Percentiles rank a stretch among this genome's conserved stretches.
Evolutionary conservation across 2,329 filamentous ascomycete genomes (phyloP).

Genomic region (Huntiella omanensis): DNA sequence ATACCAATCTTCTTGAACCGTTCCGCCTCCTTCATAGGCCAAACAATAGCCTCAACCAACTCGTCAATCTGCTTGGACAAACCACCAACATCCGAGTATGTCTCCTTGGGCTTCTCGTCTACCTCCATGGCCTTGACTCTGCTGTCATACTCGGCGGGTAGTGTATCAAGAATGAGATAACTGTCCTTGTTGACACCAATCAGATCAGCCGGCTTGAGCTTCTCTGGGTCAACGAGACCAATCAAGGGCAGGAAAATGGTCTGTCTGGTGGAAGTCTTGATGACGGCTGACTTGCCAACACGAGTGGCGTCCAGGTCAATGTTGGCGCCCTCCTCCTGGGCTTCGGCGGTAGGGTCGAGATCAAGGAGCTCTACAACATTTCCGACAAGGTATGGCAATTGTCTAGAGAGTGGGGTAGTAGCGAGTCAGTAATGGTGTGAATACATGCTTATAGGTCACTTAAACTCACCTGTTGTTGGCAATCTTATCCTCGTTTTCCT

Average conservation of each 20-base stretch:
- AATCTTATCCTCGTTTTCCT: constrained; percentile 97
- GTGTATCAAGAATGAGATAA: constrained; percentile 87
- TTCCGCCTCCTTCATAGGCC: constrained; percentile 99
- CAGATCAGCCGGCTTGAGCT: constrained; percentile 84
- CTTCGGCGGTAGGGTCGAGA: constrained; percentile 87
- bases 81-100: constrained; percentile 95
- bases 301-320: constrained; percentile 94
- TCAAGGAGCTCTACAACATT: constrained; percentile 97
- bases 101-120: constrained; percentile 97
- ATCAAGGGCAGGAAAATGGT: constrained; percentile 97
- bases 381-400: constrained; percentile 93
- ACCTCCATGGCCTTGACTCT: constrained; percentile 99
- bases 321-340: constrained; percentile 92
- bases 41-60: constrained; percentile 92
- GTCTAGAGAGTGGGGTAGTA: constrained; percentile 31
- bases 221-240: constrained; percentile 86
- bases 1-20: constrained; percentile 99
- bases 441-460: not conserved
- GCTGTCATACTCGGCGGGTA: constrained; percentile 96
- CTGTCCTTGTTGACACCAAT: constrained; percentile 99
- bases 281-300: constrained; percentile 94
- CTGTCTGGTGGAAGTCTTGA: constrained; percentile 96
- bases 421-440: not conserved
- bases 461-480: constrained; percentile 75
- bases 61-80: constrained; percentile 98